These are phyloP conservation scores for Cyclospora cayetanensis DNA, from an alignment of 169 alveolate genomes.

Conservation along the genomic window DNA sequence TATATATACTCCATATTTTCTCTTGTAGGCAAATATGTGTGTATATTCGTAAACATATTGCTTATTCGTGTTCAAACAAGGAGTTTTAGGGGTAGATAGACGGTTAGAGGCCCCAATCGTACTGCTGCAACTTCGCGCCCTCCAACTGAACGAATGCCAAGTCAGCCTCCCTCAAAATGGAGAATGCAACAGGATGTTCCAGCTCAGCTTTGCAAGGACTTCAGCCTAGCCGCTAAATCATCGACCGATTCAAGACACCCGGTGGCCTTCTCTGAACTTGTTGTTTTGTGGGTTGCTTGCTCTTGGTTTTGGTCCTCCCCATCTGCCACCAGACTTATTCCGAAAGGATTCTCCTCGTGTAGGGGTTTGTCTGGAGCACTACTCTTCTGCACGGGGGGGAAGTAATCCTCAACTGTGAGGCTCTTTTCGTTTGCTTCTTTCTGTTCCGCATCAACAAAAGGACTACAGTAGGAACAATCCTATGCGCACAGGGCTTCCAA, in stretches of 20 bases:
- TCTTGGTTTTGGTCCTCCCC: background rate
- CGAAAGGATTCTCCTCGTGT: constrained; percentile 66
- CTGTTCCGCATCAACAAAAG: constrained; percentile 34
- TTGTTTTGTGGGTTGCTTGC: background rate
- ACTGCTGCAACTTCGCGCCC: no score
- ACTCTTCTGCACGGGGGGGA: constrained; percentile 5
- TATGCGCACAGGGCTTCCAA: no score
- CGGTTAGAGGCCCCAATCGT: no score
- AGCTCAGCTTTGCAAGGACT: constrained; percentile 28
- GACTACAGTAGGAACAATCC: no score
- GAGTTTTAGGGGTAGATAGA: background rate
- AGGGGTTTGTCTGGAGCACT: background rate
- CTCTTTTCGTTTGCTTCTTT: constrained; percentile 48
- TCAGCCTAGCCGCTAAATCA: constrained; percentile 58
- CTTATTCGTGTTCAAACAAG: background rate
- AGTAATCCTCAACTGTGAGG: constrained; percentile 25
- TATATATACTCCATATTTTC: no score
- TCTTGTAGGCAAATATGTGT: no score
- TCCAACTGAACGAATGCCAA: no score
- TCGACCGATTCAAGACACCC: constrained; percentile 13
- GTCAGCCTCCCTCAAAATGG: background rate
- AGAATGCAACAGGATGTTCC: no score
- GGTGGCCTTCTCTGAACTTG: background rate
- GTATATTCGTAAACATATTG: no score
- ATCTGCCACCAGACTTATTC: constrained; percentile 47